Percentiles rank a stretch among this genome's conserved stretches.
Evolutionary conservation across 257 asterid species (phyloP).

Genomic region (Solanum dulcamara): DNA sequence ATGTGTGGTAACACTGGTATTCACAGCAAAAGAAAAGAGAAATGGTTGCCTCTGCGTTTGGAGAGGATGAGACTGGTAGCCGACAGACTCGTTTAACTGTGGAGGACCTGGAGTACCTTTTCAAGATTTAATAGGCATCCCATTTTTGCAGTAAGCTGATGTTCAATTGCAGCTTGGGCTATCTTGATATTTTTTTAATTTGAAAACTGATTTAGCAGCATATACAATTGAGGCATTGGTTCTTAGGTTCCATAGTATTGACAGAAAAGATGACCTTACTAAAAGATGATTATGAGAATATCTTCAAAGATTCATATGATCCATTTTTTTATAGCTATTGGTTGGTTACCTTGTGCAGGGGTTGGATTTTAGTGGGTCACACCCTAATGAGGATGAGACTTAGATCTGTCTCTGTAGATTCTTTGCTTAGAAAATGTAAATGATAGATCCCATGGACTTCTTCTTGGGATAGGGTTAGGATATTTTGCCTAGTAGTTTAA

Average conservation of each 20-base stretch:
- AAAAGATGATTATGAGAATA: neutral
- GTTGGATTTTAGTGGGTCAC: neutral
- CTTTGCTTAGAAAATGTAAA: constrained; percentile 1
- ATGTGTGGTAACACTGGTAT: neutral
- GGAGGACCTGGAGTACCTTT: constrained; percentile 79
- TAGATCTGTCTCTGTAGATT: neutral
- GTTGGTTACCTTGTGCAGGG: neutral
- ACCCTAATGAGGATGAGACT: constrained; percentile 1
- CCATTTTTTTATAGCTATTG: constrained; percentile 1
- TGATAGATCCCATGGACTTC: constrained; percentile 1
- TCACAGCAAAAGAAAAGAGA: constrained; percentile 82
- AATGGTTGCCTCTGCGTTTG: constrained; percentile 94
- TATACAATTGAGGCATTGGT: neutral
- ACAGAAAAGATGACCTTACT: neutral
- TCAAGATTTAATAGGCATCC: constrained; percentile 16
- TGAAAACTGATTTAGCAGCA: neutral
- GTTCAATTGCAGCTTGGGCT: neutral
- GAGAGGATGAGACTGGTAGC: constrained; percentile 75
- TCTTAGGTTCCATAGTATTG: constrained; percentile 1
- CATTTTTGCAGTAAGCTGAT: neutral
- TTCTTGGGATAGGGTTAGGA: neutral
- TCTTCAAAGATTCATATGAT: neutral
- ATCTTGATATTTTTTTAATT: neutral
- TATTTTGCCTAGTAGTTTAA: neutral
- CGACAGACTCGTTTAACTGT: constrained; percentile 73